Percentiles rank a stretch among this genome's conserved stretches.
Conservation (phyloP, 768 basidiomycete species). For the Termitomyces sp. region DNA sequence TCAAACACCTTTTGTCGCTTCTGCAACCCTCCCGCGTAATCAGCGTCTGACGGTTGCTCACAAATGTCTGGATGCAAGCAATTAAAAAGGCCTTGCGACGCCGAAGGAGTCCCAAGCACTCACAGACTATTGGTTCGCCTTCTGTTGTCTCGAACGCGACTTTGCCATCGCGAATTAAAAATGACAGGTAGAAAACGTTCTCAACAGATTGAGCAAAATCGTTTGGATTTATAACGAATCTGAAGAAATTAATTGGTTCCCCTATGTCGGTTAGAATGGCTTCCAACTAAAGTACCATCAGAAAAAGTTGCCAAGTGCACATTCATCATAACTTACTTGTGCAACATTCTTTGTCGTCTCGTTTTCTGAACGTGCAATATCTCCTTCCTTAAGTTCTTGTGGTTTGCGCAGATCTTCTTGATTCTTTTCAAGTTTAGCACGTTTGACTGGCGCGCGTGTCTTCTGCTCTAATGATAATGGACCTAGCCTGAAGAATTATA, state of each 20-base stretch:
- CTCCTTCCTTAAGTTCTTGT: slow-evolving; percentile 76
- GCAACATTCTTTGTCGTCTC: slow-evolving; percentile 87
- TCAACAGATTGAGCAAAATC: slow-evolving; percentile 94
- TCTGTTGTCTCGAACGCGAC: slow-evolving; percentile 68
- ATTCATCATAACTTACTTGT: slow-evolving; percentile 38
- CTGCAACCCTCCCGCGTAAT: slow-evolving; percentile 55
- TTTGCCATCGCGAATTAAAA: slow-evolving; percentile 82
- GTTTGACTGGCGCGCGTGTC: slow-evolving; percentile 53
- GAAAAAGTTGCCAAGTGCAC: neutral
- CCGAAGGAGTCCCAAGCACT: slow-evolving; percentile 14
- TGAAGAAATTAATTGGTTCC: slow-evolving; percentile 69
- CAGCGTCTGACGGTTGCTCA: slow-evolving; percentile 55
- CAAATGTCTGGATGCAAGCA: slow-evolving; percentile 42
- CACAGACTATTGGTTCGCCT: slow-evolving; percentile 74
- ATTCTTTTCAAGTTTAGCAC: slow-evolving; percentile 66
- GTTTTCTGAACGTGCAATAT: slow-evolving; percentile 78
- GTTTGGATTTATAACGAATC: slow-evolving; percentile 83
- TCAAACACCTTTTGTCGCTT: slow-evolving; percentile 89
- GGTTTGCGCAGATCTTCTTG: slow-evolving; percentile 65
- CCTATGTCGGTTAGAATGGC: slow-evolving; percentile 45
- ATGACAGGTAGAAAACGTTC: slow-evolving; percentile 93
- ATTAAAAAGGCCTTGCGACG: neutral
- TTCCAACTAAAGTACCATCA: slow-evolving; percentile 42
- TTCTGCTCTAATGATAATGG: slow-evolving; percentile 86
- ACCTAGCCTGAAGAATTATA: slow-evolving; percentile 64